Conservation (phyloP, 1,284 basidiomycete species). For the Trichosporon inkin region DNA sequence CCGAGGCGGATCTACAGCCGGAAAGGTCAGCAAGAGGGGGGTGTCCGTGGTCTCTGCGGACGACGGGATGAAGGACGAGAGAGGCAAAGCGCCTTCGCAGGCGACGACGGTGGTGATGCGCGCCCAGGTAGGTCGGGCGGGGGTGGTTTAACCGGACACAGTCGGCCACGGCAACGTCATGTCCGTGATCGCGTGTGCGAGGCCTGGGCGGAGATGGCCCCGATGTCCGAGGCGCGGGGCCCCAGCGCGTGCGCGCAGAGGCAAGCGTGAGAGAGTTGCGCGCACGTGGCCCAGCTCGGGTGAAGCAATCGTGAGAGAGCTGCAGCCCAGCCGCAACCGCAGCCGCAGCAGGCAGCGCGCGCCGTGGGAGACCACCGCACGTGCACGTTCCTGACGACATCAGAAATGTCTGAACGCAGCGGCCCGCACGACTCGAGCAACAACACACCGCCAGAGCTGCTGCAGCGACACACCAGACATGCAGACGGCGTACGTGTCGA, state of each 20-base stretch:
- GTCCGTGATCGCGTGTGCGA: background rate
- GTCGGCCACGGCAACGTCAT: conserved; percentile 2
- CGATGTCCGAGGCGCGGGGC: too few species aligned
- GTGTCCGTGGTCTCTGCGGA: background rate
- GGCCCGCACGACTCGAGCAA: background rate
- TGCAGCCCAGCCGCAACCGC: too few species aligned
- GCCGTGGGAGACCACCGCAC: conserved; percentile 4
- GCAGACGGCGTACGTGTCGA: conserved; percentile 63
- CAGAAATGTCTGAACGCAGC: conserved; percentile 7
- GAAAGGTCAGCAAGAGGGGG: background rate
- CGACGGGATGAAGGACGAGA: too few species aligned
- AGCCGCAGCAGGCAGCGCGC: too few species aligned
- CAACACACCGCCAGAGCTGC: background rate
- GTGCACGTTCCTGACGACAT: conserved; percentile 4
- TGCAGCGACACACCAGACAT: background rate
- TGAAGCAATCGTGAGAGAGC: too few species aligned
- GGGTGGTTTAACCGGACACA: background rate
- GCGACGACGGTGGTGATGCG: background rate
- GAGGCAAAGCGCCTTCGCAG: too few species aligned
- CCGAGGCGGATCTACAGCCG: background rate
- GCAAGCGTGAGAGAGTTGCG: too few species aligned
- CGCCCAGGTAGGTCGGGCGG: too few species aligned
- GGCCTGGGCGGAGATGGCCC: too few species aligned
- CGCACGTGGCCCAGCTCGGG: too few species aligned
- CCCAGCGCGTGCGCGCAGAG: too few species aligned